These are phyloP conservation scores for Talaromyces sp. DNA, from an alignment of 2,329 filamentous ascomycete genomes.

Conservation along the genomic window DNA sequence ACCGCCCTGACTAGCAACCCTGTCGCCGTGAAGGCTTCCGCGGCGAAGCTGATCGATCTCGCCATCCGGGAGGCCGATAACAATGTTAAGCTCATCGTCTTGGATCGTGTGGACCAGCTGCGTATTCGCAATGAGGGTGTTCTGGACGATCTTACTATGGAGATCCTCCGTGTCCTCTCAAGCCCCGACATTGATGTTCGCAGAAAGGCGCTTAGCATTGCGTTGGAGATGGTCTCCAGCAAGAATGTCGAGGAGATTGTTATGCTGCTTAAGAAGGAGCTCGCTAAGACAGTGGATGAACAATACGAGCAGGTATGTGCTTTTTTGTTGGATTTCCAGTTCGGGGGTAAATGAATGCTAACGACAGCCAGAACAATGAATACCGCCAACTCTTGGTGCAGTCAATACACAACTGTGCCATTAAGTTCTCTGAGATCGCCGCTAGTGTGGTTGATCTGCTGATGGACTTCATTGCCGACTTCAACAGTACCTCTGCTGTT, in stretches of 20 bases:
- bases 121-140: constrained; percentile 87
- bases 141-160: constrained; percentile 93
- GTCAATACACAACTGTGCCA: constrained; percentile 96
- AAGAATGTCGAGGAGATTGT: constrained; percentile 99
- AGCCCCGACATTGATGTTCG: constrained; percentile 96
- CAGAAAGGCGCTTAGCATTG: constrained; percentile 84
- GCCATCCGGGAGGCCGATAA: constrained; percentile 98
- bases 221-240: constrained; percentile 96
- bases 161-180: constrained; percentile 90
- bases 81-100: constrained; percentile 97
- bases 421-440: constrained; percentile 98
- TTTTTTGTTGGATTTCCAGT: neutral
- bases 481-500: constrained; percentile 94
- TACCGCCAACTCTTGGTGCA: constrained; percentile 95
- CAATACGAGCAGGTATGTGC: constrained; percentile 82
- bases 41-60: constrained; percentile 92
- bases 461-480: constrained; percentile 99
- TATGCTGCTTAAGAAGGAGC: constrained; percentile 92
- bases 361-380: constrained; percentile 68
- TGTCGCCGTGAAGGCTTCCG: constrained; percentile 95
- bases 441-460: constrained; percentile 93
- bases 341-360: constrained; percentile 20
- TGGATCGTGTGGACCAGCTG: constrained; percentile 88
- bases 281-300: constrained; percentile 96
- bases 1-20: constrained; percentile 94